Percentiles rank a stretch among this genome's conserved stretches.
Conservation (phyloP, 2,329 filamentous ascomycete genomes). For the Arthroderma sp. region DNA sequence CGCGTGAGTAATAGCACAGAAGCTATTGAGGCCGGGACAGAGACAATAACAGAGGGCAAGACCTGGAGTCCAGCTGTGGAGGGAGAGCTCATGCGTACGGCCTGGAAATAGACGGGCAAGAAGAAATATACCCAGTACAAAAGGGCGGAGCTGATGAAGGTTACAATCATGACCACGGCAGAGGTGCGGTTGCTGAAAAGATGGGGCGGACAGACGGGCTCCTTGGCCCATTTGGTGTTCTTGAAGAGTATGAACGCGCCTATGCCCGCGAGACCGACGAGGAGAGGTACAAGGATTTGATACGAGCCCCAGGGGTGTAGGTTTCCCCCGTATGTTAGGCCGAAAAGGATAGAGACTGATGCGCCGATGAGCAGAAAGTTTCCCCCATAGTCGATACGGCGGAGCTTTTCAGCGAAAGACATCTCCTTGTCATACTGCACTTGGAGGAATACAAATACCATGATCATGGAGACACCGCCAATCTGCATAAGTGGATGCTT, state of each 20-base stretch:
- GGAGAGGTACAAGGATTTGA: constrained; percentile 6
- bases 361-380: constrained; percentile 6
- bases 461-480: constrained; percentile 14
- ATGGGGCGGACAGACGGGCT: constrained; percentile 32
- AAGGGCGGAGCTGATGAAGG: constrained; percentile 26
- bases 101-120: constrained; percentile 28
- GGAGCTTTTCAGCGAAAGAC: background rate
- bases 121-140: constrained; percentile 20
- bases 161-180: constrained; percentile 29
- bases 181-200: constrained; percentile 37
- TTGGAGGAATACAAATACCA: constrained; percentile 20
- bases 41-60: constrained; percentile 20
- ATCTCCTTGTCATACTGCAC: constrained; percentile 8
- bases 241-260: constrained; percentile 8
- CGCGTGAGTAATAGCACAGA: constrained; percentile 24
- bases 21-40: constrained; percentile 20
- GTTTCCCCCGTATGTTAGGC: constrained; percentile 5
- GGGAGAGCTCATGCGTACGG: constrained; percentile 26
- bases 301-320: constrained; percentile 8
- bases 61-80: constrained; percentile 23
- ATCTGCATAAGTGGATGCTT: background rate
- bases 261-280: constrained; percentile 6
- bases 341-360: constrained; percentile 4
- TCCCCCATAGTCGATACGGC: constrained; percentile 8
- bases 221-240: constrained; percentile 6